Percentiles rank a stretch among this genome's conserved stretches.
phyloP scores from a whole-genome alignment of 108 stramenopile species.

The Conticribra guillardii region DNA sequence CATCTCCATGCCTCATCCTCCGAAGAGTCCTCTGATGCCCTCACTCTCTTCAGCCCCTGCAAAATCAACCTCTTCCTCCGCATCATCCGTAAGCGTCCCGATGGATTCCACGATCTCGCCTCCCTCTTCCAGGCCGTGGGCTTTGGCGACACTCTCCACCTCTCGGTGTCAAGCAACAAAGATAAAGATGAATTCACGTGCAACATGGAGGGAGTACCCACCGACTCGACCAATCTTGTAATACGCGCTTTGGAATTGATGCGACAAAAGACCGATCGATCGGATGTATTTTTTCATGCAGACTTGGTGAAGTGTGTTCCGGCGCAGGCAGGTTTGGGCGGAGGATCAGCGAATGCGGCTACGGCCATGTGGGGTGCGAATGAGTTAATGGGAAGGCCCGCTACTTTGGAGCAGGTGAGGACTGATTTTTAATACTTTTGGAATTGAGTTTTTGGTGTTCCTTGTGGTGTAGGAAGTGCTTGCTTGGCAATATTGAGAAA shows the following conservation, averaged over 20 bases:
- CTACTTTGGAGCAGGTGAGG: constrained; percentile 73
- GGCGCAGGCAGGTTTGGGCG: constrained; percentile 95
- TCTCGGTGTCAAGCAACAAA: constrained; percentile 54
- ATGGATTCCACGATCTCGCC: constrained; percentile 95
- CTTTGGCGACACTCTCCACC: constrained; percentile 86
- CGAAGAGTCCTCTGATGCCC: not conserved
- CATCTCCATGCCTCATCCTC: not conserved
- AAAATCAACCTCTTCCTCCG: constrained; percentile 98
- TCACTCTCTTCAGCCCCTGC: constrained; percentile 89
- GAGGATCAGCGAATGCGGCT: constrained; percentile 94
- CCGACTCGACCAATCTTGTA: constrained; percentile 88
- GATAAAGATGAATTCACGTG: constrained; percentile 75
- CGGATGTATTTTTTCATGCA: constrained; percentile 63
- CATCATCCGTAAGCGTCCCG: constrained; percentile 88
- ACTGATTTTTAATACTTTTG: not conserved
- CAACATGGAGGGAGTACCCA: constrained; percentile 91
- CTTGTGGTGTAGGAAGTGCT: too few species aligned
- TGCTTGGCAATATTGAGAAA: too few species aligned
- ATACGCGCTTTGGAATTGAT: constrained; percentile 88
- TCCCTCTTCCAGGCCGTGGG: constrained; percentile 96
- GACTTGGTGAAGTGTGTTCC: constrained; percentile 90
- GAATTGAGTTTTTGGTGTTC: too few species aligned
- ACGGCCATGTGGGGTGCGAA: constrained; percentile 95
- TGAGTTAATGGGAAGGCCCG: constrained; percentile 87
- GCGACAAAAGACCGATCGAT: constrained; percentile 77